Percentiles rank a stretch among this genome's conserved stretches.
These are phyloP conservation scores for Podospora australis DNA, from an alignment of 495 filamentous ascomycete genomes.

Conservation along the genomic window DNA sequence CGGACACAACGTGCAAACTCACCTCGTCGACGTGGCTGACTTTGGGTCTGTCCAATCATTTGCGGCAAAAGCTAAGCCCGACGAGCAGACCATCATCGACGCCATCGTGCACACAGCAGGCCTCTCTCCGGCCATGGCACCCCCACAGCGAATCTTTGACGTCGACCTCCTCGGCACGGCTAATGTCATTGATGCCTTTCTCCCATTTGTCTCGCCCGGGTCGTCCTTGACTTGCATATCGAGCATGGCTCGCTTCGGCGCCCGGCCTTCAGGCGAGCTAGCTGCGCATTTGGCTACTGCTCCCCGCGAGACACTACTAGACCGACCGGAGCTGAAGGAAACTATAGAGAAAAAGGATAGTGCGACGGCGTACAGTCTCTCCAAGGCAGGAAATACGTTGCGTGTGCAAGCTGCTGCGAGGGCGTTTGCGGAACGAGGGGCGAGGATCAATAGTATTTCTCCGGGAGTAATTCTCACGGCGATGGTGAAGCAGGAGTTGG, in stretches of 20 bases:
- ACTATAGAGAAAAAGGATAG: conserved; percentile 18
- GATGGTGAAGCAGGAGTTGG: conserved; percentile 16
- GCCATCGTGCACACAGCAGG: conserved; percentile 62
- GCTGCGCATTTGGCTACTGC: conserved; percentile 9
- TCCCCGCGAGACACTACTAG: conserved; percentile 10
- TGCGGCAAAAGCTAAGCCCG: conserved; percentile 50
- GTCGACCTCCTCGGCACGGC: conserved; percentile 20
- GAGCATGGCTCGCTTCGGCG: conserved; percentile 15
- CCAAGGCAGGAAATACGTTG: conserved; percentile 44
- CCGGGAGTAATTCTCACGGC: conserved; percentile 40
- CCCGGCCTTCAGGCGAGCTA: conserved; percentile 6
- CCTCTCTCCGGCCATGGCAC: conserved; percentile 16
- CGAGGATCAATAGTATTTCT: conserved; percentile 49
- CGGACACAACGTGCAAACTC: conserved; percentile 13
- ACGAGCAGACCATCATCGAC: conserved; percentile 63
- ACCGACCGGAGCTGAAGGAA: conserved; percentile 1
- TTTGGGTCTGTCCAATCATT: conserved; percentile 13
- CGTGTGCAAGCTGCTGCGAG: conserved; percentile 47
- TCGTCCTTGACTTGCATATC: conserved; percentile 16
- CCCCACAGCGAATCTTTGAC: conserved; percentile 14
- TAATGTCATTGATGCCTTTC: conserved; percentile 22
- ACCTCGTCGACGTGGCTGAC: conserved; percentile 16
- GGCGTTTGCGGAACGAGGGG: conserved; percentile 40
- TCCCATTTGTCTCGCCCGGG: conserved; percentile 7
- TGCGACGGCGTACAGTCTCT: conserved; percentile 45